A percentile compares a stretch with the other conserved stretches of the same genome.
These are phyloP conservation scores for Rubia yunnanensis DNA, from an alignment of 257 asterid species.

Conservation along the genomic window DNA sequence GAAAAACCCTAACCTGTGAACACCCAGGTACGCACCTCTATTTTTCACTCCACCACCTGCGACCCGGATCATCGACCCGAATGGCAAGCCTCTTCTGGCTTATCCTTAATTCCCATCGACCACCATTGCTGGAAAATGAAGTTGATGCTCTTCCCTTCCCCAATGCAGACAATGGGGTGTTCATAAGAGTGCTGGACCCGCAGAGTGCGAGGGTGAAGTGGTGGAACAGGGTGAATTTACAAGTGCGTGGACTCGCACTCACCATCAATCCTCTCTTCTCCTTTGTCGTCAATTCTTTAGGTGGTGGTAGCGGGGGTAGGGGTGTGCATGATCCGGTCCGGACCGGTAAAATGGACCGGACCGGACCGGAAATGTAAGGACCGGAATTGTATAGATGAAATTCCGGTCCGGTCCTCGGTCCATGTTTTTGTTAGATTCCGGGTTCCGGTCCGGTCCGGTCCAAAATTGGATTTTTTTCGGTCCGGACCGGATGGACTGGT, in stretches of 20 bases:
- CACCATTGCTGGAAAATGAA: constrained; percentile 10
- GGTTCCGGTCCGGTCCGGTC: too few relatives aligned
- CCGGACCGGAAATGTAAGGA: too few relatives aligned
- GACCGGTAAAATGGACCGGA: too few relatives aligned
- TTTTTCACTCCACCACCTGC: constrained; percentile 10
- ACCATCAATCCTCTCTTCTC: constrained; percentile 87
- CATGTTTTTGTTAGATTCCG: too few relatives aligned
- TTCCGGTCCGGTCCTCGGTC: too few relatives aligned
- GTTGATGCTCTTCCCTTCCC: not conserved
- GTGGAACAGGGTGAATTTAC: constrained; percentile 65
- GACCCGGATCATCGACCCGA: constrained; percentile 45
- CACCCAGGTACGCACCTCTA: constrained; percentile 11
- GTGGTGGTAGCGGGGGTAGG: too few relatives aligned
- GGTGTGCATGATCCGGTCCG: too few relatives aligned
- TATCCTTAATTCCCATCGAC: constrained; percentile 54
- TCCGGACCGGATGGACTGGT: too few relatives aligned
- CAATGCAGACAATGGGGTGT: constrained; percentile 10
- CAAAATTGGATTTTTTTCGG: too few relatives aligned
- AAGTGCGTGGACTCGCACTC: constrained; percentile 87
- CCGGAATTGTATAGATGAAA: too few relatives aligned
- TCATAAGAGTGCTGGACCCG: constrained; percentile 62
- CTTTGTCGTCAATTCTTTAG: too few relatives aligned
- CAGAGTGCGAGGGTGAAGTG: constrained; percentile 72
- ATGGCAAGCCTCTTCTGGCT: constrained; percentile 94
- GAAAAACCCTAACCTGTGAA: too few relatives aligned